phyloP scores from a whole-genome alignment of 1,284 basidiomycete genomes.

The Tilletia setariae region DNA sequence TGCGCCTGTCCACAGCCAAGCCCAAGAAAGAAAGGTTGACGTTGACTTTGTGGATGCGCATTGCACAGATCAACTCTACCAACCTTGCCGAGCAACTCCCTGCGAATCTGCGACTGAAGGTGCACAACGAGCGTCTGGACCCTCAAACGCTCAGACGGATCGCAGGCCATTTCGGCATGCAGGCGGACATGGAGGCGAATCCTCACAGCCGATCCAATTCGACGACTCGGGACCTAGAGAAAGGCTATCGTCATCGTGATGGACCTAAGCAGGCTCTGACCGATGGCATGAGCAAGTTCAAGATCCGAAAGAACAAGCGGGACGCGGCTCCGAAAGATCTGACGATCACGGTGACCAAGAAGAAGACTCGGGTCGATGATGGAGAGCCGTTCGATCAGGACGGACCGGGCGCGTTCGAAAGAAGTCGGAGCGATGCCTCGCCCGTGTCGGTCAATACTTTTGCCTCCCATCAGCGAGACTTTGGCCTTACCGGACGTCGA shows the following conservation, averaged over 20 bases:
- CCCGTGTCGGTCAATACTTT: no score
- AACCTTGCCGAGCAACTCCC: neutral
- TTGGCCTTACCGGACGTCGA: no score
- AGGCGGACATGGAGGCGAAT: neutral
- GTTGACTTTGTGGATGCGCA: neutral
- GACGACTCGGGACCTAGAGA: neutral
- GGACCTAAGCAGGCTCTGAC: neutral
- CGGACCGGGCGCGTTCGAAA: no score
- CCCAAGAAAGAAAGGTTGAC: neutral
- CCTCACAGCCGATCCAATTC: neutral
- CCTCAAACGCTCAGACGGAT: neutral
- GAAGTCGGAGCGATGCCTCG: no score
- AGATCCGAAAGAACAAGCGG: neutral
- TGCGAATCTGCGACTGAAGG: neutral
- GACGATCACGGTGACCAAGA: neutral
- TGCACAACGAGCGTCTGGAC: slow-evolving; percentile 7
- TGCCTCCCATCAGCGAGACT: no score
- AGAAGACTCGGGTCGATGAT: no score
- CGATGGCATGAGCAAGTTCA: neutral
- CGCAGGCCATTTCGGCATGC: slow-evolving; percentile 11
- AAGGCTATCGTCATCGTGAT: neutral
- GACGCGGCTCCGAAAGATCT: neutral
- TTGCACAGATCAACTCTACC: neutral
- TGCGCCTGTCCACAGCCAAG: neutral
- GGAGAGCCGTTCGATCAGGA: no score